Evolutionary conservation across 345 rosid genomes (phyloP).

Genomic region (Populus deltoides): DNA sequence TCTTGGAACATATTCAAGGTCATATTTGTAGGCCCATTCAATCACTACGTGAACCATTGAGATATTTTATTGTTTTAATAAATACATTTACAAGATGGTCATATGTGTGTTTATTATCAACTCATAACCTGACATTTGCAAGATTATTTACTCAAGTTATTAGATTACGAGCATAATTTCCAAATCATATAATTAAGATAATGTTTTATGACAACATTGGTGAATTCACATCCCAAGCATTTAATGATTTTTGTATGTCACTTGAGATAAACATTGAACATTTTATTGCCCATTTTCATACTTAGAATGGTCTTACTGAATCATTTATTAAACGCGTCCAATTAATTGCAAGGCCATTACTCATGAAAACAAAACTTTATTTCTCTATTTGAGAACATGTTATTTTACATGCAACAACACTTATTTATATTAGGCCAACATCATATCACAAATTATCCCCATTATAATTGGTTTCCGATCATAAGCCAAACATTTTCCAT

Average conservation of each 20-base stretch:
- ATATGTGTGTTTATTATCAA: too few species aligned
- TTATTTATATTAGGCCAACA: neutral
- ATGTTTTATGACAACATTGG: neutral
- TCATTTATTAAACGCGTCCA: constrained; percentile 7
- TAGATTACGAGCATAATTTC: too few species aligned
- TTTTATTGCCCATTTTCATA: neutral
- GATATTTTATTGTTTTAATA: too few species aligned
- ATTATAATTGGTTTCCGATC: neutral
- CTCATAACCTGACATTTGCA: accelerated
- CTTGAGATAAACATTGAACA: neutral
- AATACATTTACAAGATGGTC: neutral
- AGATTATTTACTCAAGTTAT: too few species aligned
- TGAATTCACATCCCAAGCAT: neutral
- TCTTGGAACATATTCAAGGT: too few species aligned
- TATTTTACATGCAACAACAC: neutral
- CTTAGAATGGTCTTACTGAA: neutral
- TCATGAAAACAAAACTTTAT: too few species aligned
- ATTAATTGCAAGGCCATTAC: neutral
- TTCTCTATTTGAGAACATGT: neutral
- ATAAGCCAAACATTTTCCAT: neutral
- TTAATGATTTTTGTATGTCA: constrained; percentile 2
- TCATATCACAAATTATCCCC: neutral
- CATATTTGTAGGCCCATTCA: neutral
- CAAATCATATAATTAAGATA: neutral
- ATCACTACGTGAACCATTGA: too few species aligned